Base-by-base conservation (phyloP, 345 rosid genomes). In the Rhizophora mangle region DNA sequence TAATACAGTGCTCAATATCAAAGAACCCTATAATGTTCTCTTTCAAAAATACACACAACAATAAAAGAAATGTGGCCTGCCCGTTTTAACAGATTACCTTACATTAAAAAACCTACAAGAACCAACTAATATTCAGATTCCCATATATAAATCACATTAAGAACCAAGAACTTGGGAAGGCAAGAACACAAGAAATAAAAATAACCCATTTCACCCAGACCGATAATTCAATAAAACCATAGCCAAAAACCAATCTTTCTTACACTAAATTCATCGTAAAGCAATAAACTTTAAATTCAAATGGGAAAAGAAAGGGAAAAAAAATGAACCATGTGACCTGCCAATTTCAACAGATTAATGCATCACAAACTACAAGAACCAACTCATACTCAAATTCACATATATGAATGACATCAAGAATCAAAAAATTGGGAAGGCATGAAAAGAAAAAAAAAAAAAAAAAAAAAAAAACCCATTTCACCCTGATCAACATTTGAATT, bases 151-250 rank as follows among this genome's bases (percentile, higher is more conserved):
- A 60, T n/a, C 16, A 62, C 18, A 27, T 8, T 32, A 32, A 49
- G 47, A 15, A 69, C 24, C 29, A 46, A 15, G 31, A 36, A 34
- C 61, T 63, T 37, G 54, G 49, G 65, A 52, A 9, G 24, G 30
- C 34, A 63, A 70, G 1, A 52, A 49, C 27, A 32, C 16, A 22
- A 13, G 55, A 43, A 39, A 59, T 4, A 11, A 21, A 53, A 46
- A 16, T 51, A 52, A 70, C 37, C 56, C 71, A 65, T 3, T 63
- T 67, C 65, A 66, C 11, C 51, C 58, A 37, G 16, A 46, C 29
- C 46, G 46, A n/a, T 55, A 46, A 31, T 34, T 29, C 31, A 7
- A 68, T 21, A 30, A 46, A 57, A 69, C 60, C 32, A 65, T 8
- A 7, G 22, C 6, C 15, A 49, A 49, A 30, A 64, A 19, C 24